Evolutionary conservation across 164 flowering plant genomes (phyloP), one percentile per base, ranked within the genome.

Genomic region (Pachysandra terminalis): DNA sequence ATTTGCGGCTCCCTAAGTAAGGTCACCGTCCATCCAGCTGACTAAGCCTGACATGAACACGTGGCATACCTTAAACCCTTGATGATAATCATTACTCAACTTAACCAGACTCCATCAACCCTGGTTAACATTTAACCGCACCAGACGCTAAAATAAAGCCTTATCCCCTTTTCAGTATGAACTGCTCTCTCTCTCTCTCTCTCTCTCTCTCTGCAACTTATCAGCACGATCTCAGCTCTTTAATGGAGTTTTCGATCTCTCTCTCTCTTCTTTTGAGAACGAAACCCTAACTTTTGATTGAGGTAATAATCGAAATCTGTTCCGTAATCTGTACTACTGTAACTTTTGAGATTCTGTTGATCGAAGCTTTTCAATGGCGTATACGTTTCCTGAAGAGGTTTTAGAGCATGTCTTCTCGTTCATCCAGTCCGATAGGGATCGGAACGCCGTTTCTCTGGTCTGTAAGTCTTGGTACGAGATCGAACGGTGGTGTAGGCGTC

Each of bases 1-100:
- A 78, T 81, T 71, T 83, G 87, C 87, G 87, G 86, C 68, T 76
- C 73, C 54, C 71, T 77, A 77, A 77, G 63, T 84, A 83, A 85
- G 86, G 41, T 28, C 77, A 68, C 78, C 74, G 65, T 49, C 57
- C 22, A 80, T 79, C 84, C 65, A 27, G 81, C 85, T 81, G 85
- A 24, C 26, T 1, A 0, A 1, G 6, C 45, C 3, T 1, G 41
- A 13, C 0, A 0, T 0, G 7, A 0, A 55, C 78, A 83, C 81
- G 75, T 74, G 82, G 64, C 81, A 8, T 0, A 0, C 19, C 62
- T 48, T 24, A 4, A 54, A 40, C 63, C 72, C 76, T 77, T 49
- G n/a, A 60, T 67, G 14, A 13, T 1, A 5, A 45, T 10, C 51
- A 12, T 10, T 1, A 12, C 51, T 3, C 5, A 12, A 45, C 51